Conservation (phyloP, 495 filamentous ascomycete genomes). For the Penicillium macrosclerotiorum region DNA sequence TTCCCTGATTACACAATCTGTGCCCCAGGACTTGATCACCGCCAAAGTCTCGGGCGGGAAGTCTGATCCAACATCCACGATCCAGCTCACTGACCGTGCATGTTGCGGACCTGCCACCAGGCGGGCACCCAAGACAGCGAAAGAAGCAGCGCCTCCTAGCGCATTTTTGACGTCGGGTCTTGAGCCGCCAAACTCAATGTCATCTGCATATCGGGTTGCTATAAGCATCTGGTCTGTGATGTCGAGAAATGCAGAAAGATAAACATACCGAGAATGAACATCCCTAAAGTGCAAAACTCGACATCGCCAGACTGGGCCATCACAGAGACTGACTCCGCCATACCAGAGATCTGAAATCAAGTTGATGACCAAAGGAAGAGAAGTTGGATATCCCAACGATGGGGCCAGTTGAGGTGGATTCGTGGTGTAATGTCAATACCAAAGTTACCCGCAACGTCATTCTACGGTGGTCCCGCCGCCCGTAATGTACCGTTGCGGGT, state of each 20-base stretch:
- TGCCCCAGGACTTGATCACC: conserved; percentile 68
- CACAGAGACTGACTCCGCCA: conserved; percentile 11
- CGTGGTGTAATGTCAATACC: conserved; percentile 18
- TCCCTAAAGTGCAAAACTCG: conserved; percentile 85
- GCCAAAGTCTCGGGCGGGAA: conserved; percentile 67
- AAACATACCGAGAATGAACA: conserved; percentile 88
- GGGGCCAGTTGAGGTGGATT: conserved; percentile 6
- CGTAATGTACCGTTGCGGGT: conserved; percentile 21
- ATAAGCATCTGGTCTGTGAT: conserved; percentile 23
- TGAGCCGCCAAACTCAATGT: conserved; percentile 70
- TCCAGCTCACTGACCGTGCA: conserved; percentile 71
- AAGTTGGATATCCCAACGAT: conserved; percentile 7
- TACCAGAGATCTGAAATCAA: conserved; percentile 2
- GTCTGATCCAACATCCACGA: conserved; percentile 85
- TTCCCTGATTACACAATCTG: conserved; percentile 64
- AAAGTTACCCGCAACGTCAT: conserved; percentile 18
- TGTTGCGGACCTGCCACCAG: conserved; percentile 61
- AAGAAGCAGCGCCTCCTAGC: conserved; percentile 83
- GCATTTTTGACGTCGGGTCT: conserved; percentile 64
- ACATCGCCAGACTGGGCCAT: conserved; percentile 32
- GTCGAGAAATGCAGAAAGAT: neutral
- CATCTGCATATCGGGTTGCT: conserved; percentile 56
- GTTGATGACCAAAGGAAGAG: conserved; percentile 2
- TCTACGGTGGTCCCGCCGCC: neutral
- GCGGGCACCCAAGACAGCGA: conserved; percentile 82